Evolutionary conservation across 2,329 filamentous ascomycete genomes (phyloP), one percentile per base, ranked within the genome.

Genomic region (Nemania serpens): DNA sequence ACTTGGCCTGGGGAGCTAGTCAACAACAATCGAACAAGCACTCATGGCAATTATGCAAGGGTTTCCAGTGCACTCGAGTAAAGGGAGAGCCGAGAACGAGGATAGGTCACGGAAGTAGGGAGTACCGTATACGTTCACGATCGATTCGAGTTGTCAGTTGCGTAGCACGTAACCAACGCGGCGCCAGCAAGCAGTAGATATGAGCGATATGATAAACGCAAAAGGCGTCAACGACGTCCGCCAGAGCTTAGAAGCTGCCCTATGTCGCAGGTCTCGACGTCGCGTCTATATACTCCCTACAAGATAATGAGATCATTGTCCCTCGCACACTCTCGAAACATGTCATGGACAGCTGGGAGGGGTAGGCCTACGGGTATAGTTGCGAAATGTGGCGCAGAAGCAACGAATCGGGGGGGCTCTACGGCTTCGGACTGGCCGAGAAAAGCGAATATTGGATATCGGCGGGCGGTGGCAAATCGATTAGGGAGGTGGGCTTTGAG

Each of bases 31-130:
- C 33, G 33, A 55, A 45, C n/a, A 50, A 34, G 48, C 39, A 45
- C 51, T 61, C 61, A 61, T 63, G 47, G 29, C 50, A 58, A 18
- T 57, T 56, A 42, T 29, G n/a, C 33, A 43, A 52, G 34, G 50
- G 20, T 15, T 39, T 56, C 51, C 60, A 20, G 43, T 53, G 17
- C 15, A 34, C 47, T 51, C 33, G 18, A 20, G 9, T 33, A 45
- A 25, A 43, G 29, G 20, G 15, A 48, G 13, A 29, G 49, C 22
- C n/a, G 49, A 39, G 4, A 43, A 37, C 50, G 34, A 50, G 29
- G 15, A 52, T 7, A 25, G 13, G 34, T 37, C n/a, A 18, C 22
- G 1, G 34, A 36, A 22, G 9, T 22, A 2, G 45, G 20, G n/a
- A 20, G 46, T 29, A 29, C 25, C 25, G 25, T 29, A 29, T 29